Evolutionary conservation across 169 alveolate species (phyloP).

Genomic region (Plasmodium coatneyi): DNA sequence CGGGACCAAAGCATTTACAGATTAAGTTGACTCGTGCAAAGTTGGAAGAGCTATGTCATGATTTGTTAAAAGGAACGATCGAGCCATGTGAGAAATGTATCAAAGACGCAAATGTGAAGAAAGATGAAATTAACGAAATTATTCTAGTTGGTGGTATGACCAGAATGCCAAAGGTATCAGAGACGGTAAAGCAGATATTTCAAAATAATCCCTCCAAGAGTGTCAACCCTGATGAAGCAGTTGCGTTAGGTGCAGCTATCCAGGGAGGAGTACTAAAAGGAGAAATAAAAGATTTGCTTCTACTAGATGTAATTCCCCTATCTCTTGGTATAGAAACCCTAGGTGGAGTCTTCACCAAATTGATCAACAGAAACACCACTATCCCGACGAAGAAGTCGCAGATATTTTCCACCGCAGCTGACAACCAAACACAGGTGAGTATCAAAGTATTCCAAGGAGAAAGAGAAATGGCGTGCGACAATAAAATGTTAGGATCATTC

Average conservation of each 20-base stretch:
- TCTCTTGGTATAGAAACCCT: slow-evolving; percentile 97
- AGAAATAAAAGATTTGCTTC: slow-evolving; percentile 96
- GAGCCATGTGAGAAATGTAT: slow-evolving; percentile 97
- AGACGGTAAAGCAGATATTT: slow-evolving; percentile 93
- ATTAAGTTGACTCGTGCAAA: slow-evolving; percentile 96
- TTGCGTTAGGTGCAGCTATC: slow-evolving; percentile 99
- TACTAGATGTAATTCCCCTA: slow-evolving; percentile 97
- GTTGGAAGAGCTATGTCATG: slow-evolving; percentile 93
- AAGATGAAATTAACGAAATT: slow-evolving; percentile 95
- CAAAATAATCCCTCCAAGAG: slow-evolving; percentile 96
- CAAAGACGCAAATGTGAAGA: slow-evolving; percentile 94
- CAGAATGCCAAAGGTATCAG: slow-evolving; percentile 98
- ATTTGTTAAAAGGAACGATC: slow-evolving; percentile 93
- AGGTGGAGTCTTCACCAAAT: slow-evolving; percentile 97
- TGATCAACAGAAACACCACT: slow-evolving; percentile 98
- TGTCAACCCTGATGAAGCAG: slow-evolving; percentile 99
- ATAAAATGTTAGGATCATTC: slow-evolving; percentile 97
- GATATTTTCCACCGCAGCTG: slow-evolving; percentile 98
- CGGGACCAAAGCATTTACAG: slow-evolving; percentile 98
- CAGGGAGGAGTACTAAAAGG: slow-evolving; percentile 97
- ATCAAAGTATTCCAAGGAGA: slow-evolving; percentile 99
- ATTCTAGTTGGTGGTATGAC: slow-evolving; percentile 99
- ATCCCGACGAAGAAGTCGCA: slow-evolving; percentile 99
- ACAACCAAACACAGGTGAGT: slow-evolving; percentile 97
- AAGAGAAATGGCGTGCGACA: slow-evolving; percentile 98